Conservation (phyloP, 2,329 filamentous ascomycete species). For the Xylaria sp. region DNA sequence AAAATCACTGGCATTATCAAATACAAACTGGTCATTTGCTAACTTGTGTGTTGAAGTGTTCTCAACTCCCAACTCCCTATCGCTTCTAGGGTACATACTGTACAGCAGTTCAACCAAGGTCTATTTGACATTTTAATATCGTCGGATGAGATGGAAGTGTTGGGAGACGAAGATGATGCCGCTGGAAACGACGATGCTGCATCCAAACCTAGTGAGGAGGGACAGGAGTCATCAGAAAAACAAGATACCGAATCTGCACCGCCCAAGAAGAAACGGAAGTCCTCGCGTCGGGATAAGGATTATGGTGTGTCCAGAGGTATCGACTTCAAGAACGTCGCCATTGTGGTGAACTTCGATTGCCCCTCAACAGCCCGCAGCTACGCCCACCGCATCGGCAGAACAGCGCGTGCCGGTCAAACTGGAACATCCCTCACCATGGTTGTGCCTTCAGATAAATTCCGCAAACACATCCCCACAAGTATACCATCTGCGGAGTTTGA, state of each 20-base stretch:
- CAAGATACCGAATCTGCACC: conserved; percentile 25
- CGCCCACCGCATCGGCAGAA: conserved; percentile 93
- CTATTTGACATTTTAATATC: conserved; percentile 98
- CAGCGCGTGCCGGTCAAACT: conserved; percentile 81
- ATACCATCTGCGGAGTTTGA: conserved; percentile 73
- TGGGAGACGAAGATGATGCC: conserved; percentile 56
- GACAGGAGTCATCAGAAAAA: conserved; percentile 38
- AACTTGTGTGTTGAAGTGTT: conserved; percentile 8
- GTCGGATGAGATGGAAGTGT: conserved; percentile 81
- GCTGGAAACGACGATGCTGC: conserved; percentile 33
- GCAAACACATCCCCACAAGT: conserved; percentile 84
- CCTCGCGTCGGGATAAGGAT: conserved; percentile 67
- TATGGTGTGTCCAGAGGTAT: conserved; percentile 95
- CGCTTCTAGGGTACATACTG: conserved; percentile 87
- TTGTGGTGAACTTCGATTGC: conserved; percentile 95
- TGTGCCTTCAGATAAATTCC: conserved; percentile 72
- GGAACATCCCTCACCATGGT: conserved; percentile 97
- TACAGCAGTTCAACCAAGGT: conserved; percentile 94
- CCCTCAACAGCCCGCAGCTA: conserved; percentile 85
- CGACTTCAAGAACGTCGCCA: conserved; percentile 92
- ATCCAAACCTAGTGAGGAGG: conserved; percentile 38
- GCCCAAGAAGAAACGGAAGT: conserved; percentile 59
- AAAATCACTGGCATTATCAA: background rate
- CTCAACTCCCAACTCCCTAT: conserved; percentile 92
- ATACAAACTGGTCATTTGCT: background rate